These are phyloP conservation scores for Alternaria infectoria DNA, from an alignment of 2,329 filamentous ascomycete genomes.

Conservation along the genomic window DNA sequence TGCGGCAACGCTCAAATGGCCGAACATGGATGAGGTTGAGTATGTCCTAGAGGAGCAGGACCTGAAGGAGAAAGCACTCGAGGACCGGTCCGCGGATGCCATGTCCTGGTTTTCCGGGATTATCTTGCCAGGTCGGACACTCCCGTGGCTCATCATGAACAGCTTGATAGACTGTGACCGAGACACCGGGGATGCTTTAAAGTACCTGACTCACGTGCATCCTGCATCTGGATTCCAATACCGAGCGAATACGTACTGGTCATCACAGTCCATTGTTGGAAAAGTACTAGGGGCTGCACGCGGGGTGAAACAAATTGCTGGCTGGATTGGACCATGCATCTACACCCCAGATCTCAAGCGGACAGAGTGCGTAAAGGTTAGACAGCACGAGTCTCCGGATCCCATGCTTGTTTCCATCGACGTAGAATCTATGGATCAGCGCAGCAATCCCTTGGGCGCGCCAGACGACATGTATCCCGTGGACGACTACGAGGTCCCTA, in stretches of 20 bases:
- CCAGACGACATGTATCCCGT: constrained; percentile 67
- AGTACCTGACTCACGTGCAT: constrained; percentile 70
- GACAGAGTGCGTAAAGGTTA: constrained; percentile 73
- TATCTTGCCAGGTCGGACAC: constrained; percentile 71
- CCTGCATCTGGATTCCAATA: constrained; percentile 78
- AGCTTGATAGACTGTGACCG: constrained; percentile 76
- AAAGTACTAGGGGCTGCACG: constrained; percentile 72
- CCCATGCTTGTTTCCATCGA: constrained; percentile 62
- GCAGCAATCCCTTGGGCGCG: constrained; percentile 73
- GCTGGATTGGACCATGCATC: constrained; percentile 76
- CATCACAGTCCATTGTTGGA: constrained; percentile 72
- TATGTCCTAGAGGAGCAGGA: constrained; percentile 67
- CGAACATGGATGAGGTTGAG: constrained; percentile 70
- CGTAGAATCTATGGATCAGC: constrained; percentile 68
- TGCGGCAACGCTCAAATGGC: constrained; percentile 77
- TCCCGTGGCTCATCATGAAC: constrained; percentile 80
- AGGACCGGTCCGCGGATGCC: constrained; percentile 72
- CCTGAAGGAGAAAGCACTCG: constrained; percentile 51
- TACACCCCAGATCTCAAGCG: constrained; percentile 70
- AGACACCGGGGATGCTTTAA: constrained; percentile 69
- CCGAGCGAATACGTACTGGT: constrained; percentile 79
- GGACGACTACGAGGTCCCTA: constrained; percentile 69
- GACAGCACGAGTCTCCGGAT: constrained; percentile 65
- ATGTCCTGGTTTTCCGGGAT: constrained; percentile 81
- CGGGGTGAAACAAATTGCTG: constrained; percentile 72